These are phyloP conservation scores for Saprolegnia parasitica DNA, from an alignment of 352 stramenopile genomes.

Conservation along the genomic window DNA sequence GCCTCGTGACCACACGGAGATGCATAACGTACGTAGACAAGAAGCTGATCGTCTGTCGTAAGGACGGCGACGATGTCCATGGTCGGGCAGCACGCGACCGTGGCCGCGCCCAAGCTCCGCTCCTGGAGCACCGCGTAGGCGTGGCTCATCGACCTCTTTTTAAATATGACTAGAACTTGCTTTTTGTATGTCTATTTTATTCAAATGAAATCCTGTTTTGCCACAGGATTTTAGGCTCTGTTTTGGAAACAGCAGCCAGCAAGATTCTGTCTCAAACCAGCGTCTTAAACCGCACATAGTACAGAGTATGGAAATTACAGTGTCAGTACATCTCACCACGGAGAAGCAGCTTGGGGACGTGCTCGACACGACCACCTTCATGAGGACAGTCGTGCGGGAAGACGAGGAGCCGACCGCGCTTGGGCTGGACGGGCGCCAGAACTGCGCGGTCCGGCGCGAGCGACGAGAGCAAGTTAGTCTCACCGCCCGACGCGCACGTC, in stretches of 20 bases:
- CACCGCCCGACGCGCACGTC: slow-evolving; percentile 19
- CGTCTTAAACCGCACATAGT: too few species aligned
- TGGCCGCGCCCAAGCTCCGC: slow-evolving; percentile 52
- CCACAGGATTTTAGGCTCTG: too few species aligned
- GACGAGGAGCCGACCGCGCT: slow-evolving; percentile 26
- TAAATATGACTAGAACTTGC: too few species aligned
- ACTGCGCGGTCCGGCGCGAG: slow-evolving; percentile 8
- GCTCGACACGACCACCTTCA: slow-evolving; percentile 22
- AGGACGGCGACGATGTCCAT: slow-evolving; percentile 77
- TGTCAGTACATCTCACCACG: slow-evolving; percentile 27
- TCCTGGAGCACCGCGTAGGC: slow-evolving; percentile 65
- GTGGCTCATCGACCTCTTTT: not conserved
- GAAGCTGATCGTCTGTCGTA: slow-evolving; percentile 57
- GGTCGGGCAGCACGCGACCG: slow-evolving; percentile 55
- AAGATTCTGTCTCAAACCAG: too few species aligned
- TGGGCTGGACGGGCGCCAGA: slow-evolving; percentile 19
- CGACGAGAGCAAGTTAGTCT: slow-evolving; percentile 25
- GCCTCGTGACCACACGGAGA: not conserved
- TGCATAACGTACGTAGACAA: slow-evolving; percentile 56
- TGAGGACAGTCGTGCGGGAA: slow-evolving; percentile 30
- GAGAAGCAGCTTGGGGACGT: slow-evolving; percentile 28
- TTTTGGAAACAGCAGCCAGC: too few species aligned
- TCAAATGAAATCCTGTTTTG: too few species aligned
- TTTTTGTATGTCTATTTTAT: too few species aligned
- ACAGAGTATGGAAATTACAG: not conserved